These are phyloP conservation scores for Massarina eburnea DNA, from an alignment of 2,329 filamentous ascomycete species.

Conservation along the genomic window DNA sequence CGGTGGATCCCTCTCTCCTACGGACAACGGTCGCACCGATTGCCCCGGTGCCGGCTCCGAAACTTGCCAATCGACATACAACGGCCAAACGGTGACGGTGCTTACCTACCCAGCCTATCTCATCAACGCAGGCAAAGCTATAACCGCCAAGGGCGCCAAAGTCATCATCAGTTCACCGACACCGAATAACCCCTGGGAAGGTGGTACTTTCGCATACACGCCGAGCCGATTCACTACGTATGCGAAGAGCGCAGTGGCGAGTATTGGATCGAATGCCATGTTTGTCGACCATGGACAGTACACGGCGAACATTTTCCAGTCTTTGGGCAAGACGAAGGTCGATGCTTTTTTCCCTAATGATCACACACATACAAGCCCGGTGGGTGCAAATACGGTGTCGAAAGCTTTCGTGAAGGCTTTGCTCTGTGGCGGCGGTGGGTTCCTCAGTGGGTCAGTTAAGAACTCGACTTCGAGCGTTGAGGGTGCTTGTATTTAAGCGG, in stretches of 20 bases:
- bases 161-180: constrained; percentile 63
- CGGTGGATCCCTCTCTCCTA: constrained; percentile 56
- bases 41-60: constrained; percentile 59
- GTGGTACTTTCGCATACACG: constrained; percentile 52
- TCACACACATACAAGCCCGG: constrained; percentile 63
- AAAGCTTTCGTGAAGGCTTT: constrained; percentile 62
- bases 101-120: constrained; percentile 64
- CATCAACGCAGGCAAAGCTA: constrained; percentile 56
- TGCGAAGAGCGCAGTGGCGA: constrained; percentile 48
- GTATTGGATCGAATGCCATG: constrained; percentile 47
- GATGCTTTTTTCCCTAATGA: constrained; percentile 60
- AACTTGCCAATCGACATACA: constrained; percentile 56
- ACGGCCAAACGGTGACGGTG: constrained; percentile 57
- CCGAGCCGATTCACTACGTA: constrained; percentile 61
- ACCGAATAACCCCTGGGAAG: constrained; percentile 65
- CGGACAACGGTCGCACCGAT: constrained; percentile 64
- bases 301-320: constrained; percentile 55
- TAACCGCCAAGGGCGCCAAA: constrained; percentile 58
- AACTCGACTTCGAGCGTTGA: constrained; percentile 34
- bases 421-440: constrained; percentile 50
- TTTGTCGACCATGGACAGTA: constrained; percentile 65
- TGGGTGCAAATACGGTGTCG: constrained; percentile 58
- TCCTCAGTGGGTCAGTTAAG: constrained; percentile 44
- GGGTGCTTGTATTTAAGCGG: constrained; percentile 30
- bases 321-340: constrained; percentile 53